Evolutionary conservation across 2,329 filamentous ascomycete genomes (phyloP).

Genomic region (Scedosporium apiospermum): DNA sequence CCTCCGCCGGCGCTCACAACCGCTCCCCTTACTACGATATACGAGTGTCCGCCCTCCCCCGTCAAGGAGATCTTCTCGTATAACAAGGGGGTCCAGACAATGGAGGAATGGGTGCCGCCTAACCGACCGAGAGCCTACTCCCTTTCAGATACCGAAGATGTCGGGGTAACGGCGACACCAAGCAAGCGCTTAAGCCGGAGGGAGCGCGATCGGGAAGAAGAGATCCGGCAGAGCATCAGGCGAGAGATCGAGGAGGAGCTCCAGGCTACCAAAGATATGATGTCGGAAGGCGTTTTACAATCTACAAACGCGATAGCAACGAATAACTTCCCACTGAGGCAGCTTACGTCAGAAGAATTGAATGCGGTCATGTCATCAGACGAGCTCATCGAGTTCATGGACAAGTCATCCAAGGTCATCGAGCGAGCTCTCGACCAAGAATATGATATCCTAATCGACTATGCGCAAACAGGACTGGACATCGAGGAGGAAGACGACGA

Average conservation of each 20-base stretch:
- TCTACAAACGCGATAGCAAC: slow-evolving; percentile 24
- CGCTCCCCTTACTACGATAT: slow-evolving; percentile 64
- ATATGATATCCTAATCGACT: slow-evolving; percentile 93
- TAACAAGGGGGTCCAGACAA: slow-evolving; percentile 92
- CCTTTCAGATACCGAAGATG: slow-evolving; percentile 55
- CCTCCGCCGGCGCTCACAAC: slow-evolving; percentile 64
- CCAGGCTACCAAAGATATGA: slow-evolving; percentile 56
- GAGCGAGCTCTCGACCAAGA: slow-evolving; percentile 91
- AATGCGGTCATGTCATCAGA: slow-evolving; percentile 84
- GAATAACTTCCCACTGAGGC: slow-evolving; percentile 64
- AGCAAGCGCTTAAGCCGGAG: slow-evolving; percentile 70
- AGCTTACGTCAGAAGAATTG: slow-evolving; percentile 75
- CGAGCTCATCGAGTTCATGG: slow-evolving; percentile 91
- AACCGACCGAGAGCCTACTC: slow-evolving; percentile 44
- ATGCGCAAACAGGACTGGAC: slow-evolving; percentile 70
- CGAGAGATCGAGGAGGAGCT: slow-evolving; percentile 91
- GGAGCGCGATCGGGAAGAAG: slow-evolving; percentile 77
- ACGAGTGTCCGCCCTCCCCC: slow-evolving; percentile 68
- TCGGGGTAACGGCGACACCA: slow-evolving; percentile 45
- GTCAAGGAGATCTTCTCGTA: slow-evolving; percentile 86
- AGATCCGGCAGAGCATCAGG: slow-evolving; percentile 74
- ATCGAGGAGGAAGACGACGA: slow-evolving; percentile 77
- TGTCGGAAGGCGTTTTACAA: slow-evolving; percentile 39
- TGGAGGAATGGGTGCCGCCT: slow-evolving; percentile 58
- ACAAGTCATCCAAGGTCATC: slow-evolving; percentile 92